Conservation (phyloP, 1,139 yeast species). For the Taphrina flavorubra region DNA sequence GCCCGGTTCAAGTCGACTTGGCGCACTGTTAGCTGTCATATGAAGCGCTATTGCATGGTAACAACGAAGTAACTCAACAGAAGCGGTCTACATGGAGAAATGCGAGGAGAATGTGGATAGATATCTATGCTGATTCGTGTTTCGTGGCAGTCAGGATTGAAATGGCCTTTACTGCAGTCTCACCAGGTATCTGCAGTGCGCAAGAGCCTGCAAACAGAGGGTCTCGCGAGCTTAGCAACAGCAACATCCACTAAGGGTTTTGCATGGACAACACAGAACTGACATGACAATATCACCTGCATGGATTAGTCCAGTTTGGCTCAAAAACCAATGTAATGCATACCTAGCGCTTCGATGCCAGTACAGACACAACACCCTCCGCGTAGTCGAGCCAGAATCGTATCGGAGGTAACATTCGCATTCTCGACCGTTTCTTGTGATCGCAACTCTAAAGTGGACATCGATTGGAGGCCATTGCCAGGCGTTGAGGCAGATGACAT, state of each 20-base stretch:
- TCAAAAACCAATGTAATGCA: neutral
- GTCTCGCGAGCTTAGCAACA: conserved; percentile 4
- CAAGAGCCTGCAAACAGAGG: no score
- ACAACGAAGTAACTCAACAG: no score
- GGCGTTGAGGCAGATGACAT: neutral
- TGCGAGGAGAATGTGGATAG: no score
- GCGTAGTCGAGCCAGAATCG: conserved; percentile 16
- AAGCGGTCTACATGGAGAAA: no score
- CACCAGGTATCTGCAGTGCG: no score
- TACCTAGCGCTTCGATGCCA: conserved; percentile 29
- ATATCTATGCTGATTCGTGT: no score
- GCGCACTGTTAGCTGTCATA: no score
- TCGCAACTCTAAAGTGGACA: neutral
- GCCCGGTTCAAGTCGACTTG: no score
- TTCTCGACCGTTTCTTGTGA: neutral
- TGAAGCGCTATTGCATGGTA: no score
- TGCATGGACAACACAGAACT: conserved; percentile 38
- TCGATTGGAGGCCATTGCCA: neutral
- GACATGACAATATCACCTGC: conserved; percentile 35
- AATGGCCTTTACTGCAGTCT: no score
- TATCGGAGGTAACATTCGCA: neutral
- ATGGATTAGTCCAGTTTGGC: neutral
- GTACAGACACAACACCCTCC: conserved; percentile 40
- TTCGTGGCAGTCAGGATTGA: no score
- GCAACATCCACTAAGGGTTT: conserved; percentile 39